Evolutionary conservation across 768 basidiomycete genomes (phyloP).

Genomic region (Lactarius sanguifluus): DNA sequence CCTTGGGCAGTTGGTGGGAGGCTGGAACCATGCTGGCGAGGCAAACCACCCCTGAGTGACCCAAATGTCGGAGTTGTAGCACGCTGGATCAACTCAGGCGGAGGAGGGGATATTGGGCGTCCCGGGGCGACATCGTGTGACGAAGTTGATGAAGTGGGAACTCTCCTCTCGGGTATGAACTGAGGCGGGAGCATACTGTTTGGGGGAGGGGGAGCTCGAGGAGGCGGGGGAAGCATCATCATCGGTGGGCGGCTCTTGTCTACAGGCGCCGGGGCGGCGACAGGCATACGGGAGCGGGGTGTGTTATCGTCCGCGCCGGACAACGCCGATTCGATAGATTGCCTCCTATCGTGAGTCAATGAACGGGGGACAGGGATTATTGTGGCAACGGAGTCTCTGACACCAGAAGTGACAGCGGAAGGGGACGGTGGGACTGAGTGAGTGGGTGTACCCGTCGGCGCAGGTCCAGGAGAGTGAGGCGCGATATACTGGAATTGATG

Average conservation of each 20-base stretch:
- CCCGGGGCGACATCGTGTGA: conserved; percentile 70
- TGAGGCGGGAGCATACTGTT: conserved; percentile 66
- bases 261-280: conserved; percentile 51
- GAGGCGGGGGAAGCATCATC: conserved; percentile 76
- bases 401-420: conserved; percentile 44
- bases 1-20: conserved; percentile 68
- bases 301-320: conserved; percentile 52
- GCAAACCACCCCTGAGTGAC: conserved; percentile 51
- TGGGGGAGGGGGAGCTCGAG: conserved; percentile 73
- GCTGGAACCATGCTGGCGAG: conserved; percentile 69
- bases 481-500: conserved; percentile 71
- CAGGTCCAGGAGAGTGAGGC: conserved; percentile 43
- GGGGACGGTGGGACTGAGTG: conserved; percentile 43
- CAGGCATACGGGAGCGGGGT: conserved; percentile 61
- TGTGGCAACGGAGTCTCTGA: conserved; percentile 54
- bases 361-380: conserved; percentile 51
- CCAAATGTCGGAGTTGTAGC: conserved; percentile 86
- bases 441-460: conserved; percentile 36
- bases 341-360: conserved; percentile 59
- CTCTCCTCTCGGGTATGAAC: conserved; percentile 70
- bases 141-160: conserved; percentile 44
- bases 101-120: conserved; percentile 90
- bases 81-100: conserved; percentile 86
- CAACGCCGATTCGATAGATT: conserved; percentile 69
- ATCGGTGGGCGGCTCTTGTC: conserved; percentile 84